Base-by-base conservation (phyloP, 2,329 filamentous ascomycete species). In the Beauveria australis region DNA sequence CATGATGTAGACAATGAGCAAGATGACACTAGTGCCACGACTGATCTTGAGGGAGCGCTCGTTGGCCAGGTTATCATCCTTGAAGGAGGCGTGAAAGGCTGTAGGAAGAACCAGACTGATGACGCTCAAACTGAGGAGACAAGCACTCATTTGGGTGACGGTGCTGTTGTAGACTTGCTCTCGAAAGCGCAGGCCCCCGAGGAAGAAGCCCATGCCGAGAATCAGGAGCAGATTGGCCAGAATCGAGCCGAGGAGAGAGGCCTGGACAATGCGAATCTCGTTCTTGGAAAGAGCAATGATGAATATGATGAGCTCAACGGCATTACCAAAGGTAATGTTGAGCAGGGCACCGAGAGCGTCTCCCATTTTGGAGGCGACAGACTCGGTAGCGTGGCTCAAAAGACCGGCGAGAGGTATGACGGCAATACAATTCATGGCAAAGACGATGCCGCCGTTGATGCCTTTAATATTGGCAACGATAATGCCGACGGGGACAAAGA, bases 151-250 rank as follows among this genome's bases (percentile, higher is more conserved):
- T 72, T 97, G 92, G 1, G 92, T 96, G 62, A 96, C 91, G 24
- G 91, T 96, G 75, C 87, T 94, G 76, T 96, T 97, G 76, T 96
- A 97, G 64, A 97, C 87, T 78, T 96, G 92, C 77, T 97, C 92
- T 71, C 89, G 88, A 73, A 86, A 96, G 64, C 91, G 87, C 59
- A 96, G 77, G 64, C 92, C 92, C 69, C 92, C 92, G 26, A 95
- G 76, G 57, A 96, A 82, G 73, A 97, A 96, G 61, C 87, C 87
- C 91, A 96, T 96, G 69, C 92, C 92, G 67, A 97, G 76, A 69
- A 96, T 96, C 63, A 96, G 81, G 26, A 97, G 80, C 60, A 96
- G 76, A 70, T 96, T 96, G 64, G 92, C 89, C 65, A 97, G 77
- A 67, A 97, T 96, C 1, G 91, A 96, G 47, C 92, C 92, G 33